Base-by-base conservation (phyloP, 2,329 filamentous ascomycete genomes). In the Fusarium kyushuense region DNA sequence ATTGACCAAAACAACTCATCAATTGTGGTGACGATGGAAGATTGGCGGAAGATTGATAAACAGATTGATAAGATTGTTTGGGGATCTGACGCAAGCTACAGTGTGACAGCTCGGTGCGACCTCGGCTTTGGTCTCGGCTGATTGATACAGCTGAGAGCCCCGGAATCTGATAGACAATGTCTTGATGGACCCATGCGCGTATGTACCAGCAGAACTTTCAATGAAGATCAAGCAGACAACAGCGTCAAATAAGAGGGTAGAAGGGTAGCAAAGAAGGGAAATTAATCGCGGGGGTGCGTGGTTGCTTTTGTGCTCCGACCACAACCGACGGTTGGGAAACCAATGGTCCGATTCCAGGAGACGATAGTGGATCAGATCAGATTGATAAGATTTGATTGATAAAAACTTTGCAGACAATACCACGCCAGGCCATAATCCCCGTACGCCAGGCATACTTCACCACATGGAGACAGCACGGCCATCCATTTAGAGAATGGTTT, bases 321-420 rank as follows among this genome's bases (percentile, higher is more conserved):
- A 43, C 68, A 70, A 68, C 65, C 70, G 66, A 69, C 55, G 46
- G 63, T 57, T 66, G 48, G 53, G 66, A 72, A 65, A 58, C 67
- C 64, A 69, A 76, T 76, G 73, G 75, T 76, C 75, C 74, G 76
- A 77, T 77, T 72, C 70, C 69, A 77, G 74, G 76, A 78, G 75
- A 73, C 58, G 56, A 70, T 57, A 68, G 74, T 76, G 76, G 75
- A 71, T 65, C 71, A 76, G 76, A 80, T 81, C 75, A 74, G 81
- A 82, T 82, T 82, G 81, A 82, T 82, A 81, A 83, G 81, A 83
- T 83, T 78, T 75, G 79, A 81, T 81, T 81, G 79, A 81, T 81
- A 80, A 81, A 78, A 78, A 65, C 69, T 72, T 72, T 62, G 67
- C 65, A 52, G 61, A 49, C 43, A 47, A 52, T 35, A 54, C 54